A percentile compares a stretch with the other conserved stretches of the same genome.
Evolutionary conservation across 163 green algal species (phyloP).

Genomic region (Scenedesmus sp.): DNA sequence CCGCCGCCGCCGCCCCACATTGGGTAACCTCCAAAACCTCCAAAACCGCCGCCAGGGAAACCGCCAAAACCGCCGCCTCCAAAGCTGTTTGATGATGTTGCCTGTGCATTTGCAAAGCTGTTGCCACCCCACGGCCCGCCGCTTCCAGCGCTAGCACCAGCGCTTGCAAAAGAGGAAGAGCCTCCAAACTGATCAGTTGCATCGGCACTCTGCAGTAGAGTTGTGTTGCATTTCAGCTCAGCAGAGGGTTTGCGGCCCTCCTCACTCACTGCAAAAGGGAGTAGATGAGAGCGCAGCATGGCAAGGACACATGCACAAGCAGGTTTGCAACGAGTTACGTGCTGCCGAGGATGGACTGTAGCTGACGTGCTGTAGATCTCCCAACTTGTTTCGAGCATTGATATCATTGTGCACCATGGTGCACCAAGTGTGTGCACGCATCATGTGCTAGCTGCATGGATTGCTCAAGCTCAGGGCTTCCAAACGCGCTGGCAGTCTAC

Average conservation of each 20-base stretch:
- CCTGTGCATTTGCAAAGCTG: background rate
- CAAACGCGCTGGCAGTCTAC: too few species aligned
- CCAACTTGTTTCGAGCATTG: too few species aligned
- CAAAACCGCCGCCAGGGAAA: background rate
- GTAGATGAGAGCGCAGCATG: background rate
- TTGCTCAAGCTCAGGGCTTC: too few species aligned
- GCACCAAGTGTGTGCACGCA: too few species aligned
- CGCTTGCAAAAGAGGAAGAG: background rate
- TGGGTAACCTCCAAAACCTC: background rate
- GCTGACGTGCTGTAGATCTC: too few species aligned
- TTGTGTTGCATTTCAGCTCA: background rate
- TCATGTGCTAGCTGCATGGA: too few species aligned
- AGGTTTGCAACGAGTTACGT: background rate
- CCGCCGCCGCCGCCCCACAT: background rate
- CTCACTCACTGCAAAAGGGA: background rate
- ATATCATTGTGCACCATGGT: too few species aligned
- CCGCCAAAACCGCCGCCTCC: background rate
- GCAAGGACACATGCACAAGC: background rate
- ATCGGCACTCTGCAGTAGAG: background rate
- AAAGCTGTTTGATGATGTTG: background rate
- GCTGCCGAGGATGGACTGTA: background rate
- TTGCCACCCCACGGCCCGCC: background rate
- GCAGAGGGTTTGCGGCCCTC: background rate
- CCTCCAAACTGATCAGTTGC: background rate
- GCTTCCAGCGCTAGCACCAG: background rate